Conservation (phyloP, 257 asterid genomes). For the Solanum tarijense region DNA sequence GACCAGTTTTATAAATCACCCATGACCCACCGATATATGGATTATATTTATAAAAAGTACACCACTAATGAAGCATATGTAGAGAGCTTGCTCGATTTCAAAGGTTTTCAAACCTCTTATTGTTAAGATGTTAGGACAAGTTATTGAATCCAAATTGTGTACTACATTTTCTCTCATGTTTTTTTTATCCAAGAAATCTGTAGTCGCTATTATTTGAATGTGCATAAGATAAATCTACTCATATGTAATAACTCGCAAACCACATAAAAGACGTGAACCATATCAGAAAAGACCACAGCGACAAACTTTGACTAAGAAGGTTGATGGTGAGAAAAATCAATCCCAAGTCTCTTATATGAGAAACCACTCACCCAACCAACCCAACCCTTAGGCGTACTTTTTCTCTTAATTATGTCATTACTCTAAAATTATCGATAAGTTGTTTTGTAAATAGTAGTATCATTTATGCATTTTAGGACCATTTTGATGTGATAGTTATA, state of each 20-base stretch:
- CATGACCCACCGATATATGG: not conserved
- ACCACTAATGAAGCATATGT: not conserved
- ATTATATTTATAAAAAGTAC: not conserved
- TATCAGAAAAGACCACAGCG: no score
- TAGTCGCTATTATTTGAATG: no score
- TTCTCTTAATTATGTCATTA: not conserved
- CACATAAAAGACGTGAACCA: no score
- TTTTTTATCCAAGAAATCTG: no score
- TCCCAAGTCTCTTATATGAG: no score
- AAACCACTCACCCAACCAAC: no score
- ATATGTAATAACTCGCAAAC: rapidly evolving
- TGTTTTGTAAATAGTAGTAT: no score
- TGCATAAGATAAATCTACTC: rapidly evolving
- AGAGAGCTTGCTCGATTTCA: not conserved
- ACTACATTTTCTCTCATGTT: not conserved
- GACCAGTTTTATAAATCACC: not conserved
- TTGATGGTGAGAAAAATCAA: no score
- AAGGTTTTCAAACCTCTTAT: not conserved
- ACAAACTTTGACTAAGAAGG: no score
- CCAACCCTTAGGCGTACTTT: not conserved
- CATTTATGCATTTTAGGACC: not conserved
- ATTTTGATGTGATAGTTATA: not conserved
- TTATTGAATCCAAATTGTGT: not conserved
- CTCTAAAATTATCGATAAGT: not conserved
- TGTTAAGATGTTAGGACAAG: not conserved